Evolutionary conservation across 176 grass and related monocot species (phyloP).

Genomic region (Raddia distichophylla): DNA sequence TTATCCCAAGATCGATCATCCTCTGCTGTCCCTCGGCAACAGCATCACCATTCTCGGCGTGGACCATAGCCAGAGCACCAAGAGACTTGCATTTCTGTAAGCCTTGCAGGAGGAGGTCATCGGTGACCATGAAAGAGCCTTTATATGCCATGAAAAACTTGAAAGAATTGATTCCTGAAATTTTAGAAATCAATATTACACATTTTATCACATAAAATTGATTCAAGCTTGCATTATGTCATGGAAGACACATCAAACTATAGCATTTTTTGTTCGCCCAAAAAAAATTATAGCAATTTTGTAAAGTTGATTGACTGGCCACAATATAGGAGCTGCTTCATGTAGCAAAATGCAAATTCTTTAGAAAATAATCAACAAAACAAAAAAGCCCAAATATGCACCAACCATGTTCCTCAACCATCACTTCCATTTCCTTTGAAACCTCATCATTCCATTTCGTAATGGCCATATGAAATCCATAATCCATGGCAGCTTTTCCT

Average conservation of each 20-base stretch:
- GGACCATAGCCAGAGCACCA: constrained; percentile 95
- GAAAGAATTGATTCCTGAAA: constrained; percentile 97
- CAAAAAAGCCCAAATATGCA: background rate
- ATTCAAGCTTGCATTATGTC: background rate
- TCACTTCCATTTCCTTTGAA: constrained; percentile 91
- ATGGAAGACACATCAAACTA: background rate
- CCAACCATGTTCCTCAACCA: constrained; percentile 95
- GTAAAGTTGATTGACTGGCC: background rate
- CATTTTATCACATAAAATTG: background rate
- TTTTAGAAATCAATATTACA: constrained; percentile 22
- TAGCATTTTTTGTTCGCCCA: background rate
- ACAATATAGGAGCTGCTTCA: background rate
- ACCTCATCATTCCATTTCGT: constrained; percentile 95
- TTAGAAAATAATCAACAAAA: background rate
- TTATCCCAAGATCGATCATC: constrained; percentile 97
- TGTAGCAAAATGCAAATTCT: background rate
- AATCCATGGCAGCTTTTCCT: constrained; percentile 84
- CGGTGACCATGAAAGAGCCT: constrained; percentile 83
- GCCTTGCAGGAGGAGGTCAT: constrained; percentile 92
- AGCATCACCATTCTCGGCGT: constrained; percentile 96
- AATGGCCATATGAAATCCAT: constrained; percentile 99
- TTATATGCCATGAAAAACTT: constrained; percentile 99
- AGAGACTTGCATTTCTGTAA: constrained; percentile 92
- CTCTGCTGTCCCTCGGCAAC: constrained; percentile 84
- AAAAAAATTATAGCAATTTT: background rate